Evolutionary conservation across 306 rosid species (phyloP).

Genomic region (Trifolium subterraneum): DNA sequence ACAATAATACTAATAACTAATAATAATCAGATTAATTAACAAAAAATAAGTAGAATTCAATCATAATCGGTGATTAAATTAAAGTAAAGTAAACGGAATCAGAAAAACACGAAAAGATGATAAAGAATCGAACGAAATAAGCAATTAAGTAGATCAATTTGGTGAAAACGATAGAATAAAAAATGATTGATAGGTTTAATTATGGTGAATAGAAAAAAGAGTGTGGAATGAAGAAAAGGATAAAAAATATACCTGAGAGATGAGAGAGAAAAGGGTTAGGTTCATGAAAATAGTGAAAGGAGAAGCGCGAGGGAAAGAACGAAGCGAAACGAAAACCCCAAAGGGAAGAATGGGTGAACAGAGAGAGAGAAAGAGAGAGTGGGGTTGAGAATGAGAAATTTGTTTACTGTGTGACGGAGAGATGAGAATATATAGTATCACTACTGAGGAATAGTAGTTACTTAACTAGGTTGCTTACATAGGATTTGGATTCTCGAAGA

Average conservation of each 20-base stretch:
- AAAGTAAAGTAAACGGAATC: conserved; percentile 31
- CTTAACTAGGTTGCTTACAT: conserved; percentile 3
- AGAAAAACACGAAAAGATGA: background rate
- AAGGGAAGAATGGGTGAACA: conserved; percentile 5
- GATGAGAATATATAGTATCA: conserved; percentile 40
- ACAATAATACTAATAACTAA: background rate
- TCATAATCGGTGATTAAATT: conserved; percentile 36
- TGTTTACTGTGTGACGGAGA: conserved; percentile 31
- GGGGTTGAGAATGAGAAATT: conserved; percentile 47
- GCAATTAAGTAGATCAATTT: conserved; percentile 46
- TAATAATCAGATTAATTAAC: conserved; percentile 26
- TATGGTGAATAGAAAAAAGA: background rate
- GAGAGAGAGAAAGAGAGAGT: conserved; percentile 6
- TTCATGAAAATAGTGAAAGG: conserved; percentile 29
- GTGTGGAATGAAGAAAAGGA: background rate
- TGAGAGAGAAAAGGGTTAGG: conserved; percentile 56
- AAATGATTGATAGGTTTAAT: too few relatives aligned
- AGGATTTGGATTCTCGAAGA: too few relatives aligned
- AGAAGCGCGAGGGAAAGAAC: conserved; percentile 17
- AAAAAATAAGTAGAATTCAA: background rate
- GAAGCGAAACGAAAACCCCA: conserved; percentile 61
- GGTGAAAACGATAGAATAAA: background rate
- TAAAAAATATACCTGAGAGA: conserved; percentile 50
- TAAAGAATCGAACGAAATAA: conserved; percentile 27
- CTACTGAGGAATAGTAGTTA: conserved; percentile 40